Base-by-base conservation (phyloP, 495 filamentous ascomycete genomes). In the Penicillium malachiteum region DNA sequence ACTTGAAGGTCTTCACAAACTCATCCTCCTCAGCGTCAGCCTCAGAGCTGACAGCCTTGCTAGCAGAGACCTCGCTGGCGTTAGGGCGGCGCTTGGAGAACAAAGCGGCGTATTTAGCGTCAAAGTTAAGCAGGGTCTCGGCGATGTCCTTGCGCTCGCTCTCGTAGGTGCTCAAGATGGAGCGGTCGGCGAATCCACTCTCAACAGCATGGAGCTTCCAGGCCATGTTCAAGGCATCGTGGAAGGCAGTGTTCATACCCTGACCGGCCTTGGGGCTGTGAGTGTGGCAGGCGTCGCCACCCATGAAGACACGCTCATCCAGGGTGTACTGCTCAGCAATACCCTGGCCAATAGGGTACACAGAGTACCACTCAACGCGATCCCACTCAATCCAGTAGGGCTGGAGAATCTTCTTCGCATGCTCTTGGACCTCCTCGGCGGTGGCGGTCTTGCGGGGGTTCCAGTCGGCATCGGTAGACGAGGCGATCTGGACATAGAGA, bases 151-250 rank as follows among this genome's bases (percentile, higher is more conserved):
- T 81, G 14, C 90, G 80, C 71, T 94, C 90, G 16, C 74, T 70
- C 48, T 87, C 78, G 60, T 92, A 94, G 9, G 88, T 89, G 59
- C 81, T 73, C 31, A 92, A 74, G 12, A 87, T 73, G 16, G 77
- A 78, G 18, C 80, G 82, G n/a, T 76, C 62, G 16, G 86, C 84
- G 31, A 79, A 74, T 13, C 85, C 85, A 40, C 70, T 75, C 40
- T 91, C 78, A 2, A 92, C 83, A 30, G 80, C 71, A 17, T 85
- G 87, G 17, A 94, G 73, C 75, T 94, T 92, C 89, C 89, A 92
- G 30, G 89, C 89, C 57, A 92, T 82, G 67, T 94, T 92, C 61
- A 81, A 67, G 7, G 76, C 73, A 59, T 84, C 79, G 65, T 81
- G 78, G 69, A 78, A 77, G 54, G 72, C 70, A 54, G 75, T 76